A percentile compares a stretch with the other conserved stretches of the same genome.
These are phyloP conservation scores for Termitomyces sp. DNA, from an alignment of 1,284 basidiomycete species.

Conservation along the genomic window DNA sequence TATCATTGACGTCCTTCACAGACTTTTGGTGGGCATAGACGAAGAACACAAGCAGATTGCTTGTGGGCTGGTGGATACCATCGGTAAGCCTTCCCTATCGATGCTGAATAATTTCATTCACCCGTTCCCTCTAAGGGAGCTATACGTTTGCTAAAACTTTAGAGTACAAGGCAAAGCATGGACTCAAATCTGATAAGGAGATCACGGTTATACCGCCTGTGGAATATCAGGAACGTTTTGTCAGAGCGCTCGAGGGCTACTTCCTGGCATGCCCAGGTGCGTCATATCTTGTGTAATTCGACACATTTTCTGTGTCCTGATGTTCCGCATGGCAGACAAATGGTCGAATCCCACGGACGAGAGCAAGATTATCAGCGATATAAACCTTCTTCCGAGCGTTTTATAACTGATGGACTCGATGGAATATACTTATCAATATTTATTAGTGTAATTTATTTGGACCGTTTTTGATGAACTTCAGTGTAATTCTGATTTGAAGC, in stretches of 20 bases:
- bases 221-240: slow-evolving; percentile 69
- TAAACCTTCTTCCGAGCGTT: slow-evolving; percentile 33
- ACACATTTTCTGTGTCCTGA: neutral
- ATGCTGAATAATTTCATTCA: neutral
- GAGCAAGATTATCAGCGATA: slow-evolving; percentile 31
- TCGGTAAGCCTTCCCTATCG: slow-evolving; percentile 37
- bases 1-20: slow-evolving; percentile 19
- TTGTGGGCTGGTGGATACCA: slow-evolving; percentile 77
- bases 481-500: too few species aligned
- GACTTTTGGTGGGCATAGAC: slow-evolving; percentile 64
- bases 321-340: slow-evolving; percentile 30
- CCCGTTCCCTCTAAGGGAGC: slow-evolving; percentile 39
- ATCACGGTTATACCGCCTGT: slow-evolving; percentile 67
- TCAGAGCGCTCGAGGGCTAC: slow-evolving; percentile 61
- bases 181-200: slow-evolving; percentile 58
- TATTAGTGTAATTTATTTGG: neutral
- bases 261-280: slow-evolving; percentile 67
- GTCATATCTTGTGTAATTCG: slow-evolving; percentile 14
- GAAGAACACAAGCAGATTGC: slow-evolving; percentile 58
- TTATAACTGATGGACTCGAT: slow-evolving; percentile 17
- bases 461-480: neutral
- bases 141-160: slow-evolving; percentile 75
- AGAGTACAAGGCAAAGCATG: slow-evolving; percentile 74
- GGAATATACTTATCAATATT: neutral
- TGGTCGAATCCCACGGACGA: slow-evolving; percentile 40